A percentile compares a stretch with the other conserved stretches of the same genome.
Conservation (phyloP, 2,329 filamentous ascomycete genomes). For the Fusarium graminum region DNA sequence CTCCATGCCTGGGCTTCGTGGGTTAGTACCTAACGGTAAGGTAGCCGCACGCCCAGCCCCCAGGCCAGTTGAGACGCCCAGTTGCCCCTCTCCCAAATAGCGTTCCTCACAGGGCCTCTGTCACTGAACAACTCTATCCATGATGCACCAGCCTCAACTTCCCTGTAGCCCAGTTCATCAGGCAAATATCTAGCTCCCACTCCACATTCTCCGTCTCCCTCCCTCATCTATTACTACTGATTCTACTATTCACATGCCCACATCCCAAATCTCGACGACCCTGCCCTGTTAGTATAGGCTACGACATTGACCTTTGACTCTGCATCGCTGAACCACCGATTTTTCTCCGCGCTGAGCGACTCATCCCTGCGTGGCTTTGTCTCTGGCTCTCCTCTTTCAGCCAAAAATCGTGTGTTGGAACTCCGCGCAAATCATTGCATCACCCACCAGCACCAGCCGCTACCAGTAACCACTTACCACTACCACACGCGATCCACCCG, state of each 20-base stretch:
- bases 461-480: conserved; percentile 1
- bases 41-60: conserved; percentile 4
- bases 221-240: conserved; percentile 48
- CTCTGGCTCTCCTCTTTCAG: conserved; percentile 34
- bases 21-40: not conserved
- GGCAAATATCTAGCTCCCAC: conserved; percentile 41
- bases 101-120: conserved; percentile 22
- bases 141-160: conserved; percentile 29
- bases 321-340: conserved; percentile 27
- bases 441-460: conserved; percentile 41
- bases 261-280: conserved; percentile 30
- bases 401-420: conserved; percentile 50
- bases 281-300: conserved; percentile 35
- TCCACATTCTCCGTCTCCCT: conserved; percentile 43
- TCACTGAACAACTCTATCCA: conserved; percentile 19
- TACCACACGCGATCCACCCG: conserved; percentile 50
- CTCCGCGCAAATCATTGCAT: conserved; percentile 53
- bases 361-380: conserved; percentile 18
- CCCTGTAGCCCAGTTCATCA: conserved; percentile 27
- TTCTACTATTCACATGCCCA: conserved; percentile 47
- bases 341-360: conserved; percentile 34
- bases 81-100: conserved; percentile 28
- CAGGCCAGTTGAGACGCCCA: not conserved
- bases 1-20: no score
- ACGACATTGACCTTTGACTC: conserved; percentile 35